phyloP scores from a whole-genome alignment of 257 asterid species.

The Solanum pennellii region DNA sequence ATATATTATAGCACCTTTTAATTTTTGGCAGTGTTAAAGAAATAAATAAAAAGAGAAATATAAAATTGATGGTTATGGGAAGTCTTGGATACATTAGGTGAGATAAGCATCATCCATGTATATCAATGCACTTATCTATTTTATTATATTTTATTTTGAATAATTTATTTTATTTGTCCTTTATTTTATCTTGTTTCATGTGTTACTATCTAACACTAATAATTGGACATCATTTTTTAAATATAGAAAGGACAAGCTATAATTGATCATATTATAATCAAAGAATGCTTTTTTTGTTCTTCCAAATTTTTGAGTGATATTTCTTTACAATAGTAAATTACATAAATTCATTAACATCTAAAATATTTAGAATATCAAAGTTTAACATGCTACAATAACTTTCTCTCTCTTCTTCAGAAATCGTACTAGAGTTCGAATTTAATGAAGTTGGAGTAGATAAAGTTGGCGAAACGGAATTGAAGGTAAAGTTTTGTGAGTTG shows the following conservation, averaged over 20 bases:
- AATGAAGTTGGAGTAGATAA: slow-evolving; percentile 41
- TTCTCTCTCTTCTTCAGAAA: slow-evolving; percentile 45
- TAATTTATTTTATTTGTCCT: not conserved
- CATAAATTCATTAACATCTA: slow-evolving; percentile 42
- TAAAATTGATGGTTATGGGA: not conserved
- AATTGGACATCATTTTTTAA: not conserved
- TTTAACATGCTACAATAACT: slow-evolving; percentile 50
- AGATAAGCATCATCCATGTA: not conserved
- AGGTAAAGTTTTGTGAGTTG: slow-evolving; percentile 9
- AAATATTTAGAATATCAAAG: slow-evolving; percentile 35
- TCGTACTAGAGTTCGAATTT: slow-evolving; percentile 30
- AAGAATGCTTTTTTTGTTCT: not conserved
- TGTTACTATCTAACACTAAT: not conserved
- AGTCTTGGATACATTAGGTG: not conserved
- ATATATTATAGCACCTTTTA: not conserved
- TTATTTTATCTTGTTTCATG: not conserved
- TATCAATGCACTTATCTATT: not conserved
- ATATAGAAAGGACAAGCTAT: not conserved
- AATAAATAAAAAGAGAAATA: not conserved
- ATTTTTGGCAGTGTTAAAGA: not conserved
- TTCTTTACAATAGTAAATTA: not conserved
- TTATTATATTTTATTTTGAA: not conserved
- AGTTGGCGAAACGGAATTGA: slow-evolving; percentile 33
- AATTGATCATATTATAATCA: not conserved
- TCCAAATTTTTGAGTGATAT: not conserved